These are phyloP conservation scores for Breynia disticha DNA, from an alignment of 441 rosid genomes.

Conservation along the genomic window DNA sequence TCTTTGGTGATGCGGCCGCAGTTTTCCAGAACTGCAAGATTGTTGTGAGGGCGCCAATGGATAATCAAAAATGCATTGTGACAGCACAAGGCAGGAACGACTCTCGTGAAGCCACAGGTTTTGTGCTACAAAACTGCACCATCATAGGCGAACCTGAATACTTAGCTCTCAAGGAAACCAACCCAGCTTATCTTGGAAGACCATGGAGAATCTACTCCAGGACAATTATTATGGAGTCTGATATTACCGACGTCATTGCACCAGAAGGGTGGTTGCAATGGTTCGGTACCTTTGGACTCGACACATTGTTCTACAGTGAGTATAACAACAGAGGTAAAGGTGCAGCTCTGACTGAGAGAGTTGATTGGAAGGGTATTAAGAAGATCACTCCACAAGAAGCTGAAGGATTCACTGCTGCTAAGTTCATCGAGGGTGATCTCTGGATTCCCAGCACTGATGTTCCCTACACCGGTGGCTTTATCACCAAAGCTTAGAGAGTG, in stretches of 20 bases:
- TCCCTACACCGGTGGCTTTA: conserved; percentile 42
- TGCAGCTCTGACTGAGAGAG: conserved; percentile 30
- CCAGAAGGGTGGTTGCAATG: conserved; percentile 58
- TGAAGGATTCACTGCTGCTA: conserved; percentile 22
- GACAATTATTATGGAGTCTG: conserved; percentile 48
- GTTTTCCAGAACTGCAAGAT: conserved; percentile 59
- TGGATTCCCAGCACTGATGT: conserved; percentile 51
- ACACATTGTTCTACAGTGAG: conserved; percentile 52
- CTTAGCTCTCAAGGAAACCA: conserved; percentile 22
- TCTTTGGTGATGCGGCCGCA: conserved; percentile 49
- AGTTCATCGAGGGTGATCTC: conserved; percentile 29
- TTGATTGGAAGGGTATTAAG: conserved; percentile 50
- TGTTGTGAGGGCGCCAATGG: conserved; percentile 38
- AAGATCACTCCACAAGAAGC: conserved; percentile 19
- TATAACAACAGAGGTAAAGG: conserved; percentile 57
- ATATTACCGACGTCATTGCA: conserved; percentile 40
- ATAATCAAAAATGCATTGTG: conserved; percentile 38
- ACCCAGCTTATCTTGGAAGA: conserved; percentile 57
- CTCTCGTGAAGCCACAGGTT: conserved; percentile 30
- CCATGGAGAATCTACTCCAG: conserved; percentile 62
- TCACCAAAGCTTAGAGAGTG: not conserved
- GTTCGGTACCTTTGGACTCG: conserved; percentile 35
- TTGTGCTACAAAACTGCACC: conserved; percentile 57
- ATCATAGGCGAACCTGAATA: conserved; percentile 37
- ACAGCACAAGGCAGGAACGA: conserved; percentile 59